These are phyloP conservation scores for Clarireedia homoeocarpa DNA, from an alignment of 2,329 filamentous ascomycete genomes.

Conservation along the genomic window DNA sequence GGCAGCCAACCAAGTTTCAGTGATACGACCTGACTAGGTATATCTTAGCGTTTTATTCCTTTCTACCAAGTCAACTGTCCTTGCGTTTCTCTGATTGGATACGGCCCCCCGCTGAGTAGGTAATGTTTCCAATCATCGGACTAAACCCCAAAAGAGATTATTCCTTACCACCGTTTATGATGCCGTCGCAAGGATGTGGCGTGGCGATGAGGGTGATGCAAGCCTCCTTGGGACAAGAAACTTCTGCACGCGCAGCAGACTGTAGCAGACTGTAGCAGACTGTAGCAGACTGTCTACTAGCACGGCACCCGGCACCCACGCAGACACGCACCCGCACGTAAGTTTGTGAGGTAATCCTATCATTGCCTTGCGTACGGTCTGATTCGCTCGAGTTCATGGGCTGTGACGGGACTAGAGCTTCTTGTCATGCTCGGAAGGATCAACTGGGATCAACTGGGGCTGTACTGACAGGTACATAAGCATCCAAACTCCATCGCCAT, in stretches of 20 bases:
- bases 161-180: not conserved
- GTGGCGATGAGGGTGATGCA: not conserved
- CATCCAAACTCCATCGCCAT: no score
- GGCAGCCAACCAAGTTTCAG: no score
- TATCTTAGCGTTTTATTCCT: no score
- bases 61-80: no score
- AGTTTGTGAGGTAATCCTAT: not conserved
- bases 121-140: not conserved
- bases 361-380: not conserved
- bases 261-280: not conserved
- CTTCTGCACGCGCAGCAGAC: not conserved
- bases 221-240: not conserved
- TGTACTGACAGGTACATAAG: not conserved
- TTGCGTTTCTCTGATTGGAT: no score
- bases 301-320: no score
- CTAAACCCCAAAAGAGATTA: not conserved
- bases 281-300: not conserved
- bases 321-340: not conserved
- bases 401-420: not conserved
- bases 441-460: slow-evolving; percentile 5
- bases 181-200: not conserved
- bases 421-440: not conserved
- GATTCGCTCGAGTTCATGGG: no score
- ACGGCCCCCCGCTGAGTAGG: no score
- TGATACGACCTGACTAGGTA: no score